phyloP scores from a whole-genome alignment of 345 rosid genomes.

The Raphanus sativus region DNA sequence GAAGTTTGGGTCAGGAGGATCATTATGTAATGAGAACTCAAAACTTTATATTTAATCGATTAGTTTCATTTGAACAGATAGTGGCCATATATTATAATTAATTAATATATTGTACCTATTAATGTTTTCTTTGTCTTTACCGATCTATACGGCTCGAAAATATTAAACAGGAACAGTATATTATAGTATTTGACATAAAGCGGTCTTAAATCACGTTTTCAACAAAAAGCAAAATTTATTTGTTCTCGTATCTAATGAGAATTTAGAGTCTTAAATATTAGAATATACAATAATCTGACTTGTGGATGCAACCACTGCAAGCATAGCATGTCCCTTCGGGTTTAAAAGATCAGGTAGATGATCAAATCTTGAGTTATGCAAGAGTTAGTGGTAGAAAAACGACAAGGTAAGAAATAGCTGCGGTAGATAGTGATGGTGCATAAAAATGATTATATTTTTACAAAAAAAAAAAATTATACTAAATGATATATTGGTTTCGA shows the following conservation, averaged over 20 bases:
- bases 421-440: neutral
- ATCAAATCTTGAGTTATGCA: neutral
- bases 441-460: neutral
- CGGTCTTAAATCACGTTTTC: conserved; percentile 22
- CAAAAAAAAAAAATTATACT: too few relatives aligned
- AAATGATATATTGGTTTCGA: neutral
- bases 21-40: conserved; percentile 24
- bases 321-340: neutral
- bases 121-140: conserved; percentile 14
- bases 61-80: conserved; percentile 7
- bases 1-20: neutral
- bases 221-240: neutral
- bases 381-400: neutral
- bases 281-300: neutral
- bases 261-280: conserved; percentile 4
- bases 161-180: neutral
- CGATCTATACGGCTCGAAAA: conserved; percentile 8
- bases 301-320: neutral
- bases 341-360: neutral
- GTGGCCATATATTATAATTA: conserved; percentile 25
- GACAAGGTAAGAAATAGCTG: neutral
- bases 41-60: neutral
- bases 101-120: neutral
- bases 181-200: conserved; percentile 31
- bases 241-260: conserved; percentile 12